A percentile compares a stretch with the other conserved stretches of the same genome.
Conservation (phyloP, 2,329 filamentous ascomycete species). For the Leptosphaerulina australis region DNA sequence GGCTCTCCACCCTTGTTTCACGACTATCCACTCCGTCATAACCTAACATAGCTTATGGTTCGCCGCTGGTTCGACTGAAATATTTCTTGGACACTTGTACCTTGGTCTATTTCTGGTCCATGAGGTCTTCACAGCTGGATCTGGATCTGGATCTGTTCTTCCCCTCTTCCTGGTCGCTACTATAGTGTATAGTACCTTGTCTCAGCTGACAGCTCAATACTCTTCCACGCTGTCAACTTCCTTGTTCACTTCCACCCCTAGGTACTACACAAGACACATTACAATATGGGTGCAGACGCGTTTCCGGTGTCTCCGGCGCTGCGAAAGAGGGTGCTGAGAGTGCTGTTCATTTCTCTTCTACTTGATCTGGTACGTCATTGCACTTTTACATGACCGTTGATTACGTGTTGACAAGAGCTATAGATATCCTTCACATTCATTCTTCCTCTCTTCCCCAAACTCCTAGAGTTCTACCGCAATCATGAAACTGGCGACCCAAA, state of each 20-base stretch:
- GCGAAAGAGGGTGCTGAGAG: conserved; percentile 81
- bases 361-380: conserved; percentile 76
- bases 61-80: conserved; percentile 13
- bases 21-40: conserved; percentile 27
- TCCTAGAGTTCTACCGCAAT: conserved; percentile 94
- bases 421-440: conserved; percentile 99
- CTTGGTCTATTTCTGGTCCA: conserved; percentile 26
- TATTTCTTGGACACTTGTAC: conserved; percentile 7
- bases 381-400: conserved; percentile 18
- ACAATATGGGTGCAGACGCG: conserved; percentile 28
- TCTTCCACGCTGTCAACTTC: conserved; percentile 21
- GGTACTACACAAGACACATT: background rate
- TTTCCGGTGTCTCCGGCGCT: conserved; percentile 50
- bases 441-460: conserved; percentile 90
- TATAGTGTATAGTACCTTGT: conserved; percentile 21
- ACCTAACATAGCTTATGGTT: conserved; percentile 16
- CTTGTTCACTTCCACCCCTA: background rate
- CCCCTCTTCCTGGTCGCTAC: conserved; percentile 26
- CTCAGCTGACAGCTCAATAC: conserved; percentile 18
- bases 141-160: conserved; percentile 20
- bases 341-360: conserved; percentile 87
- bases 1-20: conserved; percentile 22
- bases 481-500: conserved; percentile 66
- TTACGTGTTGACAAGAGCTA: conserved; percentile 14
- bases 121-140: conserved; percentile 20